Evolutionary conservation across 1,284 basidiomycete genomes (phyloP), one percentile per base, ranked within the genome.

Genomic region (Kalmanozyma brasiliensis): DNA sequence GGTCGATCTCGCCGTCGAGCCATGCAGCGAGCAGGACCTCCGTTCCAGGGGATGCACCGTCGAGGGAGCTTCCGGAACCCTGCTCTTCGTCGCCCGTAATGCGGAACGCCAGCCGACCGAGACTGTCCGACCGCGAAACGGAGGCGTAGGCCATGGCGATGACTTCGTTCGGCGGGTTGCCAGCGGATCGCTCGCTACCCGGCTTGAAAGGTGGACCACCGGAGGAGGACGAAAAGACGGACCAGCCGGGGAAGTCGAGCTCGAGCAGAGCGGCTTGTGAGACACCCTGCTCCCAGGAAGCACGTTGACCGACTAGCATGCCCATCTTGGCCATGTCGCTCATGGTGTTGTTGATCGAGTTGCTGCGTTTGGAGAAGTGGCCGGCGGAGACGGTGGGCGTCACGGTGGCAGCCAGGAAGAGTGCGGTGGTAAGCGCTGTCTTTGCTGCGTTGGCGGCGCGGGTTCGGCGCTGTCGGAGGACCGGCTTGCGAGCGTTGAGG

Each of bases 261-360:
- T 81, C 79, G n/a, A 79, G 68, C 26, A 81, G 38, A n/a, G 78
- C 75, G 1, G 72, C 61, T 42, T 79, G 77, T 10, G 65, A 52
- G 6, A 61, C 71, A n/a, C 79, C 79, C 36, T 81, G 78, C 49
- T 79, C 79, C 79, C 79, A 81, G 2, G 75, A 65, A 9, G 79
- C 71, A 13, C 79, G 70, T 45, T 76, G 79, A 9, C 67, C 56
- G 4, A 61, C 52, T 17, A 77, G 44, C 55, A 81, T 65, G 40
- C 73, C 68, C 46, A 62, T 55, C 33, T 62, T 63, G 10, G 77
- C 75, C 43, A 64, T 35, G 29, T 77, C 37, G 36, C 62, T 56
- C 63, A 77, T 57, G 23, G 78, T 76, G 38, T 37, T 65, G 55
- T 81, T 80, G 57, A 62, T 49, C 19, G 59, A 56, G 29, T 17